These are phyloP conservation scores for Paramyrothecium roridum DNA, from an alignment of 2,329 filamentous ascomycete genomes.

Conservation along the genomic window DNA sequence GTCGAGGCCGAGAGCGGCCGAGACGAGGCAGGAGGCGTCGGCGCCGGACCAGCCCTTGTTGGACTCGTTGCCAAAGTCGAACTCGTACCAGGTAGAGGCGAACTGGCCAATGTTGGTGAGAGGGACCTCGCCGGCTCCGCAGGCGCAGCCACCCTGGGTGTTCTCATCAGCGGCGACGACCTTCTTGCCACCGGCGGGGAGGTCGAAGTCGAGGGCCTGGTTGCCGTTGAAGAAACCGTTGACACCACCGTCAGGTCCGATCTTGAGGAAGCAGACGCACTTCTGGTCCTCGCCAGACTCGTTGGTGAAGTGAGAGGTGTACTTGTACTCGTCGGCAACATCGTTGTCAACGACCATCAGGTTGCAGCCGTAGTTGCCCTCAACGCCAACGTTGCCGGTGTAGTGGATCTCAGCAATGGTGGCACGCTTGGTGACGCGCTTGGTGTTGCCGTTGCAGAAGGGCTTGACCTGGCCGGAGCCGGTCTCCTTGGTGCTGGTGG, in stretches of 20 bases:
- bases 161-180: slow-evolving; percentile 41
- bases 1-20: slow-evolving; percentile 24
- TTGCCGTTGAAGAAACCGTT: slow-evolving; percentile 47
- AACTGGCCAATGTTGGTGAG: slow-evolving; percentile 36
- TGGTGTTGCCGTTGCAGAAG: slow-evolving; percentile 35
- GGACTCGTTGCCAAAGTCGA: slow-evolving; percentile 40
- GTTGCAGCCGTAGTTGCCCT: slow-evolving; percentile 48
- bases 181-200: slow-evolving; percentile 33
- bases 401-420: slow-evolving; percentile 42
- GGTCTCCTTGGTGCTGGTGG: slow-evolving; percentile 6
- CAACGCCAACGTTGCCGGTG: slow-evolving; percentile 42
- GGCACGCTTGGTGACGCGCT: slow-evolving; percentile 49
- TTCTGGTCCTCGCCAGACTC: slow-evolving; percentile 27
- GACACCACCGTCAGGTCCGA: slow-evolving; percentile 38
- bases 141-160: slow-evolving; percentile 47
- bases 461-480: slow-evolving; percentile 11
- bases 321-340: slow-evolving; percentile 37
- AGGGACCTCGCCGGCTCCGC: slow-evolving; percentile 28
- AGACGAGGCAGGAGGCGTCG: slow-evolving; percentile 47
- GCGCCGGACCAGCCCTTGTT: slow-evolving; percentile 49
- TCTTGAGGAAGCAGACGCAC: slow-evolving; percentile 52
- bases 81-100: slow-evolving; percentile 46
- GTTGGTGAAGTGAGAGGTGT: slow-evolving; percentile 38
- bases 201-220: slow-evolving; percentile 36
- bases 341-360: slow-evolving; percentile 38